Conservation (phyloP, 2,329 filamentous ascomycete species). For the Cladorrhinum sp. region DNA sequence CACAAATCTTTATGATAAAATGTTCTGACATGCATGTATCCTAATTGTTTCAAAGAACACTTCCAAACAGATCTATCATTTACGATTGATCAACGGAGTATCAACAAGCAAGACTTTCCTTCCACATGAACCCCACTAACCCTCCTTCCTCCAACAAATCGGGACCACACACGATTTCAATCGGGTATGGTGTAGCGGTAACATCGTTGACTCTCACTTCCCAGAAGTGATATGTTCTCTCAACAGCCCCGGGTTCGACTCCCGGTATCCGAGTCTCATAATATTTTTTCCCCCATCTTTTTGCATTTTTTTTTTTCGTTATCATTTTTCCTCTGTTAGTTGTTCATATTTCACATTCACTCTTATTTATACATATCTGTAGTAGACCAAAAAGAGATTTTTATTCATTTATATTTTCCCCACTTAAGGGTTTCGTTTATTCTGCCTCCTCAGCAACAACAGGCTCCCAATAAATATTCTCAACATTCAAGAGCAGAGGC, state of each 20-base stretch:
- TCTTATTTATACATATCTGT: too few relatives aligned
- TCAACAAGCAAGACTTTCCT: too few relatives aligned
- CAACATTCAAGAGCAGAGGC: constrained; percentile 7
- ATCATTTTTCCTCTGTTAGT: not conserved
- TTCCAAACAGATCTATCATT: too few relatives aligned
- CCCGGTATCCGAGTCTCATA: not conserved
- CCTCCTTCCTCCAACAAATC: not conserved
- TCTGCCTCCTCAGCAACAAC: not conserved
- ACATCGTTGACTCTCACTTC: not conserved
- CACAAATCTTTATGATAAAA: too few relatives aligned
- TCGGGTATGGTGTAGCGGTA: not conserved
- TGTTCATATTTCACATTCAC: too few relatives aligned
- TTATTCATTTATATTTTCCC: too few relatives aligned
- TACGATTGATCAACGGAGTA: too few relatives aligned
- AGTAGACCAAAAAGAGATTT: too few relatives aligned
- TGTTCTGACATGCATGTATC: too few relatives aligned
- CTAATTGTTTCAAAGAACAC: too few relatives aligned
- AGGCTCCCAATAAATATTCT: constrained; percentile 10
- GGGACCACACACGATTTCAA: not conserved
- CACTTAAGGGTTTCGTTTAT: too few relatives aligned
- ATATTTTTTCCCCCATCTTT: not conserved
- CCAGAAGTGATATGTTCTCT: not conserved
- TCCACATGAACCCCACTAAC: too few relatives aligned
- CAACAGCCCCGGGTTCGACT: not conserved
- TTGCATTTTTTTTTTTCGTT: not conserved